Base-by-base conservation (phyloP, 306 rosid genomes). In the Benincasa hispida region DNA sequence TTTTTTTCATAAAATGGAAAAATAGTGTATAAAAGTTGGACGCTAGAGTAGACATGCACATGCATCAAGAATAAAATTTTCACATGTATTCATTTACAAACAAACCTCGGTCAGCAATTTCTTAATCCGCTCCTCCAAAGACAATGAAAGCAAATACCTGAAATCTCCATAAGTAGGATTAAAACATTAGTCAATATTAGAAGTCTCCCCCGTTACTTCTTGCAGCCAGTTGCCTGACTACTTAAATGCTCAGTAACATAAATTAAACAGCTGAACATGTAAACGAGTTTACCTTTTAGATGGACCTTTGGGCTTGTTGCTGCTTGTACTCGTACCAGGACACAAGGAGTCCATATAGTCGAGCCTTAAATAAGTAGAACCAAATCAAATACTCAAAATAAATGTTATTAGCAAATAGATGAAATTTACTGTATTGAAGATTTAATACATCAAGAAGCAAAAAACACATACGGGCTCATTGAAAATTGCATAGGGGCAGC, bases 71-170 rank as follows among this genome's bases (percentile, higher is more conserved):
- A 63, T 78, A 24, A 74, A 24, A 4, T 30, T 62, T 47, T 41
- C 27, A 76, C 27, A 27, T 53, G 47, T 41, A 24, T 69, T 67
- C 27, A 76, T 79, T 53, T 56, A 87, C 96, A 77, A 81, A 87
- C 99, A 77, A 82, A 94, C 99, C 99, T 91, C 89, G 34, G 68
- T 76, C 59, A 92, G 85, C 70, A 91, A 76, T 79, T 82, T 85
- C 89, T 89, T 77, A 45, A 94, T 91, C 57, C 97, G 96, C 41
- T 89, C 94, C 73, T 90, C 97, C 77, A 86, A 80, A 22, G 96
- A 90, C 79, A 92, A 78, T 27, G 88, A 82, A 65, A 86, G 87
- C 86, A 91, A 84, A 82, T 24, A 62, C 86, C 99, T 94, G 89
- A 84, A 84, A 84, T 14, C 72, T 55, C 28, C 54, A 28, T 22